Percentiles rank a stretch among this genome's conserved stretches.
Conservation (phyloP, 345 rosid species). For the Eucalyptus regnans region DNA sequence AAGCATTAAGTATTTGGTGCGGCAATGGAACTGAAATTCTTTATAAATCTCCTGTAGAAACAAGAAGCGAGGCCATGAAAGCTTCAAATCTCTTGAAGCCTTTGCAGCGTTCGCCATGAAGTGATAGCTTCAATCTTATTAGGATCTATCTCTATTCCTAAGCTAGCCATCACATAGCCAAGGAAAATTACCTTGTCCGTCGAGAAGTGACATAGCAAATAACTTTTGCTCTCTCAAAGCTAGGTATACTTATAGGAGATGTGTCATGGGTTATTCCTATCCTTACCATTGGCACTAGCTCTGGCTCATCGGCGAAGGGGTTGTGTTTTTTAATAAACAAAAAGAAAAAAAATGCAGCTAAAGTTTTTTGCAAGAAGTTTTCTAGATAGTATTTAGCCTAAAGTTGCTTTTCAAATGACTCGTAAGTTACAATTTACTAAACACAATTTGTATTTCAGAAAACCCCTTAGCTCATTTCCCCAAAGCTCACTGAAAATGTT, state of each 20-base stretch:
- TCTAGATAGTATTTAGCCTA: too few relatives aligned
- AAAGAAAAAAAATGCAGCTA: too few relatives aligned
- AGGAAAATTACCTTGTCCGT: neutral
- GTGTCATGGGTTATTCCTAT: neutral
- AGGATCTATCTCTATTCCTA: neutral
- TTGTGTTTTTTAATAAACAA: too few relatives aligned
- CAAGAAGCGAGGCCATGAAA: neutral
- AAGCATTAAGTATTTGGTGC: accelerated
- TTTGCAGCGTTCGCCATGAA: neutral
- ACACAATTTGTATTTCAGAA: too few relatives aligned
- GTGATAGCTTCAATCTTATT: neutral
- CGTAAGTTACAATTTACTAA: too few relatives aligned
- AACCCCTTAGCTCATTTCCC: too few relatives aligned
- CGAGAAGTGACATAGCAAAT: neutral
- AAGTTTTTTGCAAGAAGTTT: too few relatives aligned
- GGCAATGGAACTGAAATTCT: neutral
- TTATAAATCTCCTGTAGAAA: neutral
- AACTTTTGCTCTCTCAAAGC: neutral
- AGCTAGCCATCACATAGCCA: neutral
- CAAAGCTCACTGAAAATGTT: too few relatives aligned
- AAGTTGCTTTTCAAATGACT: too few relatives aligned
- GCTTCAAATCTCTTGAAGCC: neutral
- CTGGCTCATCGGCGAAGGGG: too few relatives aligned
- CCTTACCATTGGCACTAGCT: neutral
- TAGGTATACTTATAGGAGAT: neutral